phyloP scores from a whole-genome alignment of 108 stramenopile species.

The Nitzschia palea region DNA sequence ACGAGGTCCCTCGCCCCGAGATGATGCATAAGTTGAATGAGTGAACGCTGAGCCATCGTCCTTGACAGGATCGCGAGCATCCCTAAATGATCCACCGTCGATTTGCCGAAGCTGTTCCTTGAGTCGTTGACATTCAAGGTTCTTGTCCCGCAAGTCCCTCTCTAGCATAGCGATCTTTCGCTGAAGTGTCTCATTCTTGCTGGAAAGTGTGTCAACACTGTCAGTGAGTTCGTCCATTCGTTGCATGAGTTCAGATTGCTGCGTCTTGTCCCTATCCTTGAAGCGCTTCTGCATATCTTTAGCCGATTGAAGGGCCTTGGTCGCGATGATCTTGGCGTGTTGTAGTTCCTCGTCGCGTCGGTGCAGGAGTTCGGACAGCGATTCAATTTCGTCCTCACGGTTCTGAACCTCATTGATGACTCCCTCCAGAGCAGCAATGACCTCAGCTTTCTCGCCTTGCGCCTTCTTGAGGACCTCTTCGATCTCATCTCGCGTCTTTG shows the following conservation, averaged over 20 bases:
- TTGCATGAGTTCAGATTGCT: slow-evolving; percentile 24
- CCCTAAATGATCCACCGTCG: slow-evolving; percentile 24
- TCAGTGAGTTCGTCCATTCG: slow-evolving; percentile 41
- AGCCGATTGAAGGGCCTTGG: slow-evolving; percentile 53
- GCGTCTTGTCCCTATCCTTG: slow-evolving; percentile 33
- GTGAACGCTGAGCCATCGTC: slow-evolving; percentile 23
- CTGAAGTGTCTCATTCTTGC: slow-evolving; percentile 44
- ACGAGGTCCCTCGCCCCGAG: neutral
- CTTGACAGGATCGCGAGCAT: slow-evolving; percentile 8
- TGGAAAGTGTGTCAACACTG: slow-evolving; percentile 31
- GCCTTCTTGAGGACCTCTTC: slow-evolving; percentile 35
- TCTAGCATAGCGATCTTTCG: slow-evolving; percentile 40
- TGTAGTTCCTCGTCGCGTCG: slow-evolving; percentile 58
- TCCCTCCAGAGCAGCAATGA: slow-evolving; percentile 52
- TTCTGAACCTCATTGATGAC: slow-evolving; percentile 57
- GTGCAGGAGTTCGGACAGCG: slow-evolving; percentile 36
- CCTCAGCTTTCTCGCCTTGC: slow-evolving; percentile 40
- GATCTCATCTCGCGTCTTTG: slow-evolving; percentile 25
- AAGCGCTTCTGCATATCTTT: slow-evolving; percentile 49
- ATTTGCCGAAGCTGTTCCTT: slow-evolving; percentile 38
- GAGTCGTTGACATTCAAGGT: slow-evolving; percentile 40
- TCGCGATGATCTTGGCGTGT: slow-evolving; percentile 62
- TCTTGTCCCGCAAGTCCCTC: slow-evolving; percentile 36
- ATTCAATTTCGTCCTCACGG: slow-evolving; percentile 58
- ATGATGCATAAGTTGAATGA: slow-evolving; percentile 14